phyloP scores from a whole-genome alignment of 2,329 filamentous ascomycete species.

The Onygena corvina region DNA sequence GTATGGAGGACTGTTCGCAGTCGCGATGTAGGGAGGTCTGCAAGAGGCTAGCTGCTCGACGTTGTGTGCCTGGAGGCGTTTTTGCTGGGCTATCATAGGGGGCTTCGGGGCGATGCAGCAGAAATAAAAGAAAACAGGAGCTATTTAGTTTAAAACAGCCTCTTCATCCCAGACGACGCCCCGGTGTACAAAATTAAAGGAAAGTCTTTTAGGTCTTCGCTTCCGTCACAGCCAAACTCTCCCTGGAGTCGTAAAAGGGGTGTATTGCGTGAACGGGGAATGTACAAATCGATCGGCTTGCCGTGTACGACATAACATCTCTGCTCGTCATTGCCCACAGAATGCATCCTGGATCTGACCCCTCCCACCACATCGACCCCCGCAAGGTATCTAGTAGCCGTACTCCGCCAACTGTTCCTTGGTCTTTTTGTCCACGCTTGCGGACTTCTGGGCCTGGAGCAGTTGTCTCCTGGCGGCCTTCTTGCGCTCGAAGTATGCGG shows the following conservation, averaged over 20 bases:
- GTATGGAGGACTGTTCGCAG: neutral
- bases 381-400: constrained; percentile 62
- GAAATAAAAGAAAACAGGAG: constrained; percentile 25
- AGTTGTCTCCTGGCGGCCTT: constrained; percentile 87
- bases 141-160: constrained; percentile 32
- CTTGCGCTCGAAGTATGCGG: constrained; percentile 99
- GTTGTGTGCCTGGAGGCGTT: neutral
- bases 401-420: constrained; percentile 75
- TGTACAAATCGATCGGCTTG: constrained; percentile 30
- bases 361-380: constrained; percentile 30
- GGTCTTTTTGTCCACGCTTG: constrained; percentile 74
- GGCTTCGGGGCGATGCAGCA: constrained; percentile 30
- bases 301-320: constrained; percentile 27
- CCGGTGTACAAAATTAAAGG: constrained; percentile 20
- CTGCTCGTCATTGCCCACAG: constrained; percentile 29
- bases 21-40: too few species aligned
- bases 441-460: constrained; percentile 83
- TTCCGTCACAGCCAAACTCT: constrained; percentile 16
- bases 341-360: constrained; percentile 28
- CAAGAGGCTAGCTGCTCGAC: neutral
- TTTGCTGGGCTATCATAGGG: constrained; percentile 32
- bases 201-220: constrained; percentile 13
- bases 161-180: constrained; percentile 33
- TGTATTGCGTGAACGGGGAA: constrained; percentile 13
- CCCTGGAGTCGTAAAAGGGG: constrained; percentile 16